Percentiles rank a stretch among this genome's conserved stretches.
phyloP scores from a whole-genome alignment of 257 asterid genomes.

The Osmanthus fragrans region DNA sequence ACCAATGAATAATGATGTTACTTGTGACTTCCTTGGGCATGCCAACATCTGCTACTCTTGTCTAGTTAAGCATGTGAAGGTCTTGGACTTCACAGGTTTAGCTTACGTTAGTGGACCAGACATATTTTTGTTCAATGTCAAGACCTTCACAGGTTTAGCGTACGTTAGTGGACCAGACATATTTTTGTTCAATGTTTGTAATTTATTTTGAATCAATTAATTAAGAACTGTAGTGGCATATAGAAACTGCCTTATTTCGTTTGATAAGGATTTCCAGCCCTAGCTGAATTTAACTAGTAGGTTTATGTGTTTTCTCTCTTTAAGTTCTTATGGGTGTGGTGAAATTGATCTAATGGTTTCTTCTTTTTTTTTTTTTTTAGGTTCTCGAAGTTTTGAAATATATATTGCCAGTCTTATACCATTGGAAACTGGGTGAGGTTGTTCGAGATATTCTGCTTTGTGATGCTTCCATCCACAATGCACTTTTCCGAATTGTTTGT shows the following conservation, averaged over 20 bases:
- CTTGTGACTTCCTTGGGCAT: not conserved
- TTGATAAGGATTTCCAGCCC: not conserved
- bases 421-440: constrained; percentile 56
- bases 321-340: not conserved
- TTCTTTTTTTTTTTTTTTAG: constrained; percentile 31
- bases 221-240: not conserved
- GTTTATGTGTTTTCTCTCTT: not conserved
- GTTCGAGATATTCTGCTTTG: constrained; percentile 60
- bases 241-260: not conserved
- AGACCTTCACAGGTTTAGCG: not conserved
- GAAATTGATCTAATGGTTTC: not conserved
- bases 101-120: not conserved
- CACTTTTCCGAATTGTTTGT: constrained; percentile 81
- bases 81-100: not conserved
- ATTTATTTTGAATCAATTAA: not conserved
- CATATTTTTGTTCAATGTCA: not conserved
- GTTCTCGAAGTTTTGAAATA: constrained; percentile 84
- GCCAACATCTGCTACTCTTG: not conserved
- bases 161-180: not conserved
- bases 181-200: not conserved
- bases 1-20: too few species aligned
- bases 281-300: not conserved
- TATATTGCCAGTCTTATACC: constrained; percentile 44
- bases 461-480: constrained; percentile 84
- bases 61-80: too few species aligned